A percentile compares a stretch with the other conserved stretches of the same genome.
phyloP scores from a whole-genome alignment of 2,329 filamentous ascomycete species.

The Hypomyces perniciosus region DNA sequence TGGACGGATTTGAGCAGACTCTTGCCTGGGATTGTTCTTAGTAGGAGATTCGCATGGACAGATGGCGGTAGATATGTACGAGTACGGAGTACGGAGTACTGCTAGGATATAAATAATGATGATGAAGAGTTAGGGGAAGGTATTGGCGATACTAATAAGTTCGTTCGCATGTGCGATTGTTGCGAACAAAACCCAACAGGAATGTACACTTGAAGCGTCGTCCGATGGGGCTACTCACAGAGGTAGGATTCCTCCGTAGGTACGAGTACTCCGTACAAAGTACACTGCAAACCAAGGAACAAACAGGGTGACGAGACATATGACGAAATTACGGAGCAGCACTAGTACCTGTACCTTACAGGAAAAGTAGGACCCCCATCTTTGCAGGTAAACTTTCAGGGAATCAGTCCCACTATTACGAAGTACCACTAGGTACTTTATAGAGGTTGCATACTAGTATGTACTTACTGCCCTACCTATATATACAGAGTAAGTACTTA shows the following conservation, averaged over 20 bases:
- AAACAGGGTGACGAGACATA: not conserved
- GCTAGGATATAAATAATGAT: not conserved
- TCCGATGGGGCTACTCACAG: too few species aligned
- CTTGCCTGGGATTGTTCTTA: not conserved
- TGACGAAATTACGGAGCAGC: not conserved
- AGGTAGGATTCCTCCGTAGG: not conserved
- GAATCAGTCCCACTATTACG: not conserved
- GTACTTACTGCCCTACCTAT: too few species aligned
- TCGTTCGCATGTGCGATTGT: too few species aligned
- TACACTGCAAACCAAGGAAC: not conserved
- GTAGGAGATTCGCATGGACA: not conserved
- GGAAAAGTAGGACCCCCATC: not conserved
- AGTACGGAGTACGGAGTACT: too few species aligned
- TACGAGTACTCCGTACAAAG: not conserved
- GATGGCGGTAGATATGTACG: too few species aligned
- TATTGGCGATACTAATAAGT: not conserved
- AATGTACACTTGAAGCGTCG: too few species aligned
- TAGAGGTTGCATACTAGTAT: too few species aligned
- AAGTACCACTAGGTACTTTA: too few species aligned
- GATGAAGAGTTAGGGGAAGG: not conserved
- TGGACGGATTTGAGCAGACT: constrained; percentile 3
- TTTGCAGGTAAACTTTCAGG: not conserved
- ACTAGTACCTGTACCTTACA: too few species aligned
- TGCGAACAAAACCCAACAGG: too few species aligned
- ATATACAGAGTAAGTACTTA: too few species aligned